A percentile compares a stretch with the other conserved stretches of the same genome.
Conservation (phyloP, 1,284 basidiomycete species). For the Trichosporon ovoides region DNA sequence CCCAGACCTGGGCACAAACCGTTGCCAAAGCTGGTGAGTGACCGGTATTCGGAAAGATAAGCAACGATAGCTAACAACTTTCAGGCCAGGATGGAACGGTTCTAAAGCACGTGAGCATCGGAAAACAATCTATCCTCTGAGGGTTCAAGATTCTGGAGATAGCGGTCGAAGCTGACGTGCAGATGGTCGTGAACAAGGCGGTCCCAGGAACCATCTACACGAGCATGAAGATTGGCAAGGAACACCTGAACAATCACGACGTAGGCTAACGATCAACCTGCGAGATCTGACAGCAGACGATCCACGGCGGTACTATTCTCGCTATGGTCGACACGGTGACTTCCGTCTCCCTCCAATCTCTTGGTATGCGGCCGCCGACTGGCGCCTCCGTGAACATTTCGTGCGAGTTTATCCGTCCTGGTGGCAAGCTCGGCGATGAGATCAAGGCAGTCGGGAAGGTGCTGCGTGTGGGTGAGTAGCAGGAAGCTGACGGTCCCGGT, state of each 20-base stretch:
- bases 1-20: conserved; percentile 35
- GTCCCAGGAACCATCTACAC: conserved; percentile 41
- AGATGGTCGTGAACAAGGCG: conserved; percentile 29
- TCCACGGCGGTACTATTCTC: conserved; percentile 48
- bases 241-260: conserved; percentile 48
- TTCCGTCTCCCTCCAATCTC: conserved; percentile 43
- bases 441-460: conserved; percentile 41
- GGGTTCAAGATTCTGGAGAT: neutral
- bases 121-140: no score
- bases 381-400: conserved; percentile 46
- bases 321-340: conserved; percentile 48
- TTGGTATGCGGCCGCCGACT: conserved; percentile 44
- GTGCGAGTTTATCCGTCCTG: conserved; percentile 47
- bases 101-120: conserved; percentile 5
- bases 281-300: conserved; percentile 32
- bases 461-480: conserved; percentile 37
- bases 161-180: conserved; percentile 3
- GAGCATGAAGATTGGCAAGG: conserved; percentile 33
- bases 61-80: neutral
- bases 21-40: conserved; percentile 35
- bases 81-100: conserved; percentile 29
- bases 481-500: neutral
- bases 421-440: conserved; percentile 35
- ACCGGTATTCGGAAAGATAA: neutral
- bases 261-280: conserved; percentile 18